Percentiles rank a stretch among this genome's conserved stretches.
phyloP scores from a whole-genome alignment of 2,329 filamentous ascomycete genomes.

The Akanthomyces muscarius region DNA sequence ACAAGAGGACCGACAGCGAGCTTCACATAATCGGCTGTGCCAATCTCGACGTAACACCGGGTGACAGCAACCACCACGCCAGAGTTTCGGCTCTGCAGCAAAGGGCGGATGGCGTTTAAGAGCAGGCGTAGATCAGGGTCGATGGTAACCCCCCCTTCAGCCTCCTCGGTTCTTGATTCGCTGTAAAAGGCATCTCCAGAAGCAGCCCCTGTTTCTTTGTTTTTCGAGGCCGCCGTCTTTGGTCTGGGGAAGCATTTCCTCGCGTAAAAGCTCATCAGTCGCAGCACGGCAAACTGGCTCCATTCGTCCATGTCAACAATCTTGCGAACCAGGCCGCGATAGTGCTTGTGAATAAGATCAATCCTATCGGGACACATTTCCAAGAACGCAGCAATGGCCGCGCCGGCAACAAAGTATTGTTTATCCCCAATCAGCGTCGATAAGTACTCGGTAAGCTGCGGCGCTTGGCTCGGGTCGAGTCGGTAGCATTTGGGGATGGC shows the following conservation, averaged over 20 bases:
- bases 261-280: constrained; percentile 78
- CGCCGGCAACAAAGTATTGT: constrained; percentile 95
- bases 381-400: constrained; percentile 83
- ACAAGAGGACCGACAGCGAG: constrained; percentile 78
- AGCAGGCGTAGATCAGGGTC: constrained; percentile 82
- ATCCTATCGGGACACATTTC: constrained; percentile 84
- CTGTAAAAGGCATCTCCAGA: constrained; percentile 77
- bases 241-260: constrained; percentile 80
- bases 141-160: constrained; percentile 56
- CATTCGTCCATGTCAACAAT: constrained; percentile 99
- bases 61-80: constrained; percentile 87
- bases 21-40: constrained; percentile 71
- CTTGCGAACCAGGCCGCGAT: constrained; percentile 79
- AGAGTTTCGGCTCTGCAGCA: constrained; percentile 88
- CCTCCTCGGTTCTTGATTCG: constrained; percentile 48
- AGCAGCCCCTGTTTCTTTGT: constrained; percentile 29
- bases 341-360: constrained; percentile 87
- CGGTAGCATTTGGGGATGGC: constrained; percentile 95
- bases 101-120: constrained; percentile 72
- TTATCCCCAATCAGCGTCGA: constrained; percentile 76
- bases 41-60: constrained; percentile 79
- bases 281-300: constrained; percentile 82
- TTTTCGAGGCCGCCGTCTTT: constrained; percentile 49
- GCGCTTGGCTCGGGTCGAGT: constrained; percentile 78
- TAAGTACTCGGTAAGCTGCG: constrained; percentile 80